phyloP scores from a whole-genome alignment of 2,329 filamentous ascomycete genomes.

The Aspergillus luchuensis region DNA sequence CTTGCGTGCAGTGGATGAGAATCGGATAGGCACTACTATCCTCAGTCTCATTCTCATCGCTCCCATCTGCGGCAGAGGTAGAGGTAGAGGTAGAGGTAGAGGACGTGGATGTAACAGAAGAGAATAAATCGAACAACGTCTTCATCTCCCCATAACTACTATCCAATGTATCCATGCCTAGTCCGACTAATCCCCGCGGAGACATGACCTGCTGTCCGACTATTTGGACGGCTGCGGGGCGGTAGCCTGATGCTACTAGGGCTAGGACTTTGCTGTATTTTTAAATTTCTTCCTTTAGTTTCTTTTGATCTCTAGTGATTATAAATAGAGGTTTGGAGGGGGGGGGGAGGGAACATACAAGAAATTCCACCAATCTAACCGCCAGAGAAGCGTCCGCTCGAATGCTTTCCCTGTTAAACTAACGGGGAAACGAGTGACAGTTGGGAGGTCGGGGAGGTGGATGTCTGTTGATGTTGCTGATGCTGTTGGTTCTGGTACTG shows the following conservation, averaged over 20 bases:
- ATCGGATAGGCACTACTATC: conserved; percentile 56
- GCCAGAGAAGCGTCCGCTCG: conserved; percentile 66
- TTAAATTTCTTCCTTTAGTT: too few species aligned
- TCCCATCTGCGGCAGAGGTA: too few species aligned
- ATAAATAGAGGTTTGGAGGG: too few species aligned
- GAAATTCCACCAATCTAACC: conserved; percentile 68
- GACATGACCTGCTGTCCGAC: conserved; percentile 71
- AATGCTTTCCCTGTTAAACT: conserved; percentile 74
- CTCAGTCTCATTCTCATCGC: too few species aligned
- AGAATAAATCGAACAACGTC: conserved; percentile 68
- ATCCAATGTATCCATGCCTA: conserved; percentile 70
- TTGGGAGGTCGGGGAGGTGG: conserved; percentile 63
- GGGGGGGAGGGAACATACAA: conserved; percentile 48
- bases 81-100: too few species aligned
- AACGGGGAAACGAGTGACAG: conserved; percentile 65
- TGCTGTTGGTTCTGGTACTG: too few species aligned
- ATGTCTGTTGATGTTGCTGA: conserved; percentile 36
- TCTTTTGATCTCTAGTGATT: not conserved
- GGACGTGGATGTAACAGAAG: too few species aligned
- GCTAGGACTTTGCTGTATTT: conserved; percentile 59
- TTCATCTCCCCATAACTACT: conserved; percentile 67
- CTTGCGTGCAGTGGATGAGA: conserved; percentile 82
- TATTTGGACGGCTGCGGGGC: conserved; percentile 68
- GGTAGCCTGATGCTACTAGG: conserved; percentile 67
- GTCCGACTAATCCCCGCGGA: conserved; percentile 68